Conservation (phyloP, 2,329 filamentous ascomycete genomes). For the Didymella pinodella region DNA sequence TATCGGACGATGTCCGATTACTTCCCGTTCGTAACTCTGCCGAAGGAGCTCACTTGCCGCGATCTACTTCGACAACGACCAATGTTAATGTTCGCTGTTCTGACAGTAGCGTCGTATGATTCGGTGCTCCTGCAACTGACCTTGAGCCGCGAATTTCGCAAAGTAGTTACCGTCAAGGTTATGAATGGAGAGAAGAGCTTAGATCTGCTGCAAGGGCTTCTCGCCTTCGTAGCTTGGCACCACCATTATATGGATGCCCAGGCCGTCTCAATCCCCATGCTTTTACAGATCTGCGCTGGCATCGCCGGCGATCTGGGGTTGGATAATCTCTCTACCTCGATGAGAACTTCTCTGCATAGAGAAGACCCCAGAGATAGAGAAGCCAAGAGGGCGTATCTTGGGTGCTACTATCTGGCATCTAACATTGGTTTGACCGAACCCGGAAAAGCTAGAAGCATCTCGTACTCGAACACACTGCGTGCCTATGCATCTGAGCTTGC, state of each 20-base stretch:
- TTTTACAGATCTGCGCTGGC: slow-evolving; percentile 45
- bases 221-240: slow-evolving; percentile 50
- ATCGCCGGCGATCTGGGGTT: slow-evolving; percentile 44
- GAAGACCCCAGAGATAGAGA: slow-evolving; percentile 39
- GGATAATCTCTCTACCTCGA: slow-evolving; percentile 34
- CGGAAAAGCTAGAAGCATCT: slow-evolving; percentile 33
- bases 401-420: slow-evolving; percentile 46
- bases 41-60: slow-evolving; percentile 38
- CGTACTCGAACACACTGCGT: slow-evolving; percentile 40
- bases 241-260: slow-evolving; percentile 49
- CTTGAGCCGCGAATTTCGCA: slow-evolving; percentile 48
- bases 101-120: slow-evolving; percentile 46
- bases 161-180: slow-evolving; percentile 45
- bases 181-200: slow-evolving; percentile 49
- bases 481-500: slow-evolving; percentile 44
- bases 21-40: slow-evolving; percentile 46
- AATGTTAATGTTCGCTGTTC: slow-evolving; percentile 45
- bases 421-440: slow-evolving; percentile 40
- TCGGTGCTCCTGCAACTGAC: slow-evolving; percentile 40
- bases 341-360: slow-evolving; percentile 32
- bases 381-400: slow-evolving; percentile 46
- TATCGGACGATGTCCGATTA: slow-evolving; percentile 46
- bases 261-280: slow-evolving; percentile 45
- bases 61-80: slow-evolving; percentile 44
- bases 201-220: slow-evolving; percentile 43